Evolutionary conservation across 768 basidiomycete species (phyloP), one percentile per base, ranked within the genome.

Genomic region (Boletus reticuloceps): DNA sequence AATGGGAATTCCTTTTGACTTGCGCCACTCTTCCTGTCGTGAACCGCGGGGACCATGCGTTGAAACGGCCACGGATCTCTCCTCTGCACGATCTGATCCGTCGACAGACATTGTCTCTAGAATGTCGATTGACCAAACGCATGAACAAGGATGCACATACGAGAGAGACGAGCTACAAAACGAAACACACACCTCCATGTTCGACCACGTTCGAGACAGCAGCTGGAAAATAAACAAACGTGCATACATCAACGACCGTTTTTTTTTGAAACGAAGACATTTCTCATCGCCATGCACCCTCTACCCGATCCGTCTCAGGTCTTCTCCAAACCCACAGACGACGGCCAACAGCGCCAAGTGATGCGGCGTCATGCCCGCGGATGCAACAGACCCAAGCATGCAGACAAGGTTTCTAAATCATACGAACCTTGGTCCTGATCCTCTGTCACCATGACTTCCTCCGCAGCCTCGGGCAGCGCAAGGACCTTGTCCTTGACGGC

Each of bases 11-110:
- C 93, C 93, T 68, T 93, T 95, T 22, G 91, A 86, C 53, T 73
- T 74, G 67, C 91, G 76, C 93, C 93, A 95, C 60, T 84, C 78
- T 67, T 93, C 92, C 58, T 89, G 78, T 56, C 93, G 77, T 46
- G 89, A 88, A 47, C 79, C 76, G 32, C 91, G 83, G 4, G 86
- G 81, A 13, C 92, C 93, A 63, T 94, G 90, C 4, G 93, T 95
- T 10, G 92, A 94, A 58, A 94, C 77, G 20, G 67, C 69, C 47
- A 67, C 68, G 5, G 72, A 49, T 54, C 62, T 60, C 44, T 70
- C 70, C 25, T 69, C 51, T n/a, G 65, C 46, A 49, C 42, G 54
- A 38, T 45, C 59, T 5, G 60, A 54, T 43, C 56, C 63, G 48
- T 90, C 86, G 40, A 85, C 64, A 50, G 75, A 73, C 84, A 86